Percentiles rank a stretch among this genome's conserved stretches.
Conservation (phyloP, 2,329 filamentous ascomycete species). For the Daldinia sp. region DNA sequence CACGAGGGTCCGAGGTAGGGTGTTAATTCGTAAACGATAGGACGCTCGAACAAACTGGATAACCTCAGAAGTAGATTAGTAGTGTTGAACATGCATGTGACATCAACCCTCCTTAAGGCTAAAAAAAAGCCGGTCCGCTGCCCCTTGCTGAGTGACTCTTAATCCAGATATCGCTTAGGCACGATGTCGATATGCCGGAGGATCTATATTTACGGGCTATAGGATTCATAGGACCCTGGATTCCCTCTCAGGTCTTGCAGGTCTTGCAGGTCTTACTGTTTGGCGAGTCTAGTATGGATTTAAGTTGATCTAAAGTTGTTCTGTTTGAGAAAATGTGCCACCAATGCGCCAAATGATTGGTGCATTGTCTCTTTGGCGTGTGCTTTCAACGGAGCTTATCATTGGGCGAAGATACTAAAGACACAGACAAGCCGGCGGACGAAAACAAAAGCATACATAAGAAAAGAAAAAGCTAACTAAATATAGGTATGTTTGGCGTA, state of each 20-base stretch:
- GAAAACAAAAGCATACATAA: conserved; percentile 5
- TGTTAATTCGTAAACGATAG: conserved; percentile 40
- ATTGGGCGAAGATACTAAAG: conserved; percentile 29
- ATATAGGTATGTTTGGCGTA: background rate
- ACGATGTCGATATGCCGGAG: conserved; percentile 18
- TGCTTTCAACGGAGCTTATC: conserved; percentile 34
- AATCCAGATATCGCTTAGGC: conserved; percentile 13
- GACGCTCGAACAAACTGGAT: conserved; percentile 20
- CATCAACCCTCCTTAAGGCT: conserved; percentile 12
- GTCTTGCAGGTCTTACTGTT: conserved; percentile 1
- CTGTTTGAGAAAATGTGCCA: conserved; percentile 36
- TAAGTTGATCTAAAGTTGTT: background rate
- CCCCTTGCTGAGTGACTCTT: background rate
- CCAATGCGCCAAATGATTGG: conserved; percentile 31
- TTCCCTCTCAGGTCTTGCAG: conserved; percentile 16
- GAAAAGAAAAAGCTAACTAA: background rate
- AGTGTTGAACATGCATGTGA: conserved; percentile 35
- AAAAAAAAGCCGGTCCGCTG: conserved; percentile 21
- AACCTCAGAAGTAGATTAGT: conserved; percentile 28
- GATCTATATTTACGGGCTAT: conserved; percentile 12
- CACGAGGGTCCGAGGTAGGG: conserved; percentile 40
- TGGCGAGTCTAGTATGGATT: conserved; percentile 23
- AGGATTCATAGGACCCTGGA: conserved; percentile 33
- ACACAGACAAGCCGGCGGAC: conserved; percentile 12
- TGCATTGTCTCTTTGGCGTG: conserved; percentile 29